phyloP scores from a whole-genome alignment of 139 green algal genomes.

The Tetradesmus lagerheimii region DNA sequence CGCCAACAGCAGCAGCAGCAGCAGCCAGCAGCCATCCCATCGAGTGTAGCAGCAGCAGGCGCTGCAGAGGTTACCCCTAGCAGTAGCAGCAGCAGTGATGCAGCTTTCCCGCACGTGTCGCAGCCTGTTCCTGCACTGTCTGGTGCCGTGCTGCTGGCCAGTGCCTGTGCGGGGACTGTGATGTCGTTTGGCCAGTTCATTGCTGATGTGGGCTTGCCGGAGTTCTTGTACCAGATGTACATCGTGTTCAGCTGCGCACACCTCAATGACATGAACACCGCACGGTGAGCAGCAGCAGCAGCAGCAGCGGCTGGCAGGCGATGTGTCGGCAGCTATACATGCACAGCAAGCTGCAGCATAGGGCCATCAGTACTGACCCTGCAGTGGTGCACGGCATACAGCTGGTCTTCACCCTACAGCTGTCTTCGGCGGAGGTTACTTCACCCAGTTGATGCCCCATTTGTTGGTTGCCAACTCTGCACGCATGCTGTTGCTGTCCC shows the following conservation, averaged over 20 bases:
- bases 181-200: constrained; percentile 45
- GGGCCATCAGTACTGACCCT: too few species aligned
- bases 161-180: constrained; percentile 36
- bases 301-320: too few species aligned
- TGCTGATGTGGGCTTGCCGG: constrained; percentile 37
- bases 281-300: constrained; percentile 7
- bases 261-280: constrained; percentile 22
- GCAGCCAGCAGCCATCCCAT: background rate
- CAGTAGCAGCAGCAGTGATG: constrained; percentile 28
- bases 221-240: constrained; percentile 49
- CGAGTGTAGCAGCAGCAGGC: constrained; percentile 10
- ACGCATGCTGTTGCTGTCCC: background rate
- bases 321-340: too few species aligned
- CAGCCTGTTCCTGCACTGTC: background rate
- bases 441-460: background rate
- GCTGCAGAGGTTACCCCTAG: background rate
- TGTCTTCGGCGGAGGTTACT: too few species aligned
- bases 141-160: constrained; percentile 40
- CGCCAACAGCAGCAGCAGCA: constrained; percentile 18
- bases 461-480: background rate
- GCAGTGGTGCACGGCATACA: too few species aligned
- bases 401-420: too few species aligned
- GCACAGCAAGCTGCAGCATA: too few species aligned
- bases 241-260: constrained; percentile 40
- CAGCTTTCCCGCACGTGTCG: background rate